Base-by-base conservation (phyloP, 768 basidiomycete genomes). In the Boletus eberwhitei region DNA sequence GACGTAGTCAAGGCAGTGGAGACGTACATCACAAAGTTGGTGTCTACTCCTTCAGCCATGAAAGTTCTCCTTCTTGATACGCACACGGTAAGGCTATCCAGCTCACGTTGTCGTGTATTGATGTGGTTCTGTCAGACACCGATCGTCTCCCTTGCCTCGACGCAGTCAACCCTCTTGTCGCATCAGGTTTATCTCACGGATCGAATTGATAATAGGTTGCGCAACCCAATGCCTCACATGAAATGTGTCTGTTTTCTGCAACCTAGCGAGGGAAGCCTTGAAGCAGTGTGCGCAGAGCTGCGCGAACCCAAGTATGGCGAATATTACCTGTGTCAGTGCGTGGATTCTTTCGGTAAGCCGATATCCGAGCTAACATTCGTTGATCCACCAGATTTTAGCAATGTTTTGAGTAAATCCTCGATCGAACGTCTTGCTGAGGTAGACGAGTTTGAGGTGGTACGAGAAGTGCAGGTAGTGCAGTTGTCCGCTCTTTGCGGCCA, bases 131-230 rank as follows among this genome's bases (percentile, higher is more conserved):
- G 35, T n/a, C 59, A 91, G 93, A 98, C 96, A 7, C 95, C 96
- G 1, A 95, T 98, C 56, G 87, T 99, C 7, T 98, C 95, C 4
- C 79, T 98, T 17, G 90, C 95, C 3, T 87, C 92, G 1, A 98
- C 97, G 0, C 97, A 98, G 68, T 93, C 94, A 3, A 88, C 86
- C 9, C 79, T 99, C 29, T 78, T 99, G 40, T 87, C 94, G 3
- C 93, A 98, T 62, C 95, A 99, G 68, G 92, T 98, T 40, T 99
- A 99, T 74, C 82, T 99, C 50, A 99, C 96, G 5, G 97, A 99
- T 75, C 82, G 94, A 52, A 92, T 99, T 66, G 97, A 98, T 77
- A 98, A 98, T 77, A 85, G 77, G 71, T 85, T 86, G 58, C 84
- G 93, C 57, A 94, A 96, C 67, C 76, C 91, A 24, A 93, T 98